phyloP scores from a whole-genome alignment of 2,329 filamentous ascomycete genomes.

The Zarea fungicola region DNA sequence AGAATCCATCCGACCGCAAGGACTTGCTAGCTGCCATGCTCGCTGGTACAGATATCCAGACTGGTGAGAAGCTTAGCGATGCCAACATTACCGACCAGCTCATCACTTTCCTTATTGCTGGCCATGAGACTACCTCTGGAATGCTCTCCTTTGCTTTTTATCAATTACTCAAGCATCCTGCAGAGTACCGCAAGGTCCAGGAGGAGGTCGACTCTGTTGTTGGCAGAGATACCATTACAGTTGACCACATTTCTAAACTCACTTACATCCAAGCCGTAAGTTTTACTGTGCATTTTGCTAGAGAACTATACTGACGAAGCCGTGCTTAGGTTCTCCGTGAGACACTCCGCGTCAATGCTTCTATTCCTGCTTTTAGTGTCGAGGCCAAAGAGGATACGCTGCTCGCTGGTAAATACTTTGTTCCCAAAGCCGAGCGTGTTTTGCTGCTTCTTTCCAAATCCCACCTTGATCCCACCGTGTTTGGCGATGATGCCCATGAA shows the following conservation, averaged over 20 bases:
- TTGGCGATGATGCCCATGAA: slow-evolving; percentile 57
- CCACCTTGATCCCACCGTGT: slow-evolving; percentile 60
- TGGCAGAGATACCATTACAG: slow-evolving; percentile 50
- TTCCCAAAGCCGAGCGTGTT: slow-evolving; percentile 48
- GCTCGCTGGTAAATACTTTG: slow-evolving; percentile 55
- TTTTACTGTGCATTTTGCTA: slow-evolving; percentile 8
- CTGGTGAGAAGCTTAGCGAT: slow-evolving; percentile 59
- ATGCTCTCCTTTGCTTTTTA: slow-evolving; percentile 61
- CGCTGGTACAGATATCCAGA: slow-evolving; percentile 60
- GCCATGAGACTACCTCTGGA: slow-evolving; percentile 68
- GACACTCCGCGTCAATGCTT: slow-evolving; percentile 56
- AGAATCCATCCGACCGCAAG: slow-evolving; percentile 51
- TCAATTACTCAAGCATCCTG: slow-evolving; percentile 58
- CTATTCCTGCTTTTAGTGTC: slow-evolving; percentile 54
- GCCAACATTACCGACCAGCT: slow-evolving; percentile 63
- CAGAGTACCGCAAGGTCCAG: slow-evolving; percentile 54
- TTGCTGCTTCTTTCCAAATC: slow-evolving; percentile 45
- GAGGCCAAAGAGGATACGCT: slow-evolving; percentile 49
- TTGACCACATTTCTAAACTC: slow-evolving; percentile 59
- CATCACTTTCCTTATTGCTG: slow-evolving; percentile 66
- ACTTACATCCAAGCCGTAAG: slow-evolving; percentile 57
- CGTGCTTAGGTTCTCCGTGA: slow-evolving; percentile 51
- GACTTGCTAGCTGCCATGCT: slow-evolving; percentile 69
- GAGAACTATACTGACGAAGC: not conserved
- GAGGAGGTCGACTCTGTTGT: slow-evolving; percentile 63